phyloP scores from a whole-genome alignment of 2,329 filamentous ascomycete species.

The Microdochium bolleyi region DNA sequence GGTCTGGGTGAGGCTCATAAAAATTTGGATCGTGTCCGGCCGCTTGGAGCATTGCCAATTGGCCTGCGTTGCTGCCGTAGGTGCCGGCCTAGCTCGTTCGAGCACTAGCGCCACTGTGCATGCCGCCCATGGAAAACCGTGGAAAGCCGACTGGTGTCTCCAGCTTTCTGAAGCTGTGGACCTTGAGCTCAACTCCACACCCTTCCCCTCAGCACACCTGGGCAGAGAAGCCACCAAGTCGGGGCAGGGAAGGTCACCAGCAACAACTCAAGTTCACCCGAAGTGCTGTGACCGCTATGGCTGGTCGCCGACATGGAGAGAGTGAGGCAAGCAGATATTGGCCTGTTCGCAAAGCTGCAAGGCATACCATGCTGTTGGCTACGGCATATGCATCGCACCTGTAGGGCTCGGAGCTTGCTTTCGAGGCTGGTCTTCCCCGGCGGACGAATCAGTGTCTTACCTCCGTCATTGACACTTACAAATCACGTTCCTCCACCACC shows the following conservation, averaged over 20 bases:
- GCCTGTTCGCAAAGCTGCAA: too few species aligned
- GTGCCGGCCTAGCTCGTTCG: neutral
- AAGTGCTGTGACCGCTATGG: too few species aligned
- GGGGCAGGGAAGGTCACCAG: too few species aligned
- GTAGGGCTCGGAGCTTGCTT: too few species aligned
- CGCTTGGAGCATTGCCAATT: conserved; percentile 9
- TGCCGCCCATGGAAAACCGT: conserved; percentile 20
- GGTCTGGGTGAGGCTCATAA: conserved; percentile 22
- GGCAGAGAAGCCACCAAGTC: neutral
- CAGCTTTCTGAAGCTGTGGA: neutral
- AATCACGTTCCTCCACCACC: neutral
- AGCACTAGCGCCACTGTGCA: neutral
- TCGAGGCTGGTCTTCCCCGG: too few species aligned
- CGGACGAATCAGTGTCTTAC: too few species aligned
- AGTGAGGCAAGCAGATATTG: too few species aligned
- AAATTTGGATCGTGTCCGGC: conserved; percentile 16
- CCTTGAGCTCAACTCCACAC: neutral
- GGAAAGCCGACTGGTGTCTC: conserved; percentile 13
- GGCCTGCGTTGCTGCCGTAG: neutral
- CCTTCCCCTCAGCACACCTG: neutral
- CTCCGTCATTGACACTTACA: neutral
- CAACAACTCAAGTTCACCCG: too few species aligned
- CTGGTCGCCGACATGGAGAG: too few species aligned
- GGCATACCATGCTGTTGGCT: too few species aligned
- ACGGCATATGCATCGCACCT: too few species aligned